These are phyloP conservation scores for Fusarium secorum DNA, from an alignment of 2,329 filamentous ascomycete species.

Conservation along the genomic window DNA sequence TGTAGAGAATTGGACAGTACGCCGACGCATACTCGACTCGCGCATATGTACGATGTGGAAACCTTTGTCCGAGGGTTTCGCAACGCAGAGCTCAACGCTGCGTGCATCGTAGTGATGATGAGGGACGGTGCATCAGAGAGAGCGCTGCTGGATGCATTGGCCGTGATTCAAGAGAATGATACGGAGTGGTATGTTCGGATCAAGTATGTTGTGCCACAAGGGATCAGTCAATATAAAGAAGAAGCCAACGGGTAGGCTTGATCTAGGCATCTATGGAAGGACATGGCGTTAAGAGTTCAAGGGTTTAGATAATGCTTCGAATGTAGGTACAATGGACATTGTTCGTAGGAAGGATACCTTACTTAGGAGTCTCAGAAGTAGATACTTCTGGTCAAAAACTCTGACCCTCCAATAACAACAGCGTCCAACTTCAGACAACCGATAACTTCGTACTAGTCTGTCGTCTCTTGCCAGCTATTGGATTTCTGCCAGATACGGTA, in stretches of 20 bases:
- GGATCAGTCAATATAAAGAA: slow-evolving; percentile 22
- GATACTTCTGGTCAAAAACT: neutral
- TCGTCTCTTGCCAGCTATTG: neutral
- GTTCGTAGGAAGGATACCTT: neutral
- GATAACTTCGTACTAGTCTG: neutral
- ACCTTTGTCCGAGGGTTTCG: slow-evolving; percentile 29
- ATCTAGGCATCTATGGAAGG: neutral
- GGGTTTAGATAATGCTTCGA: neutral
- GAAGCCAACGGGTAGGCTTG: neutral
- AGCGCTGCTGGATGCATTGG: slow-evolving; percentile 28
- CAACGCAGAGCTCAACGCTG: slow-evolving; percentile 30
- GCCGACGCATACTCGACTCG: slow-evolving; percentile 36
- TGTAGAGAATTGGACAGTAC: slow-evolving; percentile 25
- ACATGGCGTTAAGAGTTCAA: neutral
- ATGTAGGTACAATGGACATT: neutral
- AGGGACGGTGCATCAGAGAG: slow-evolving; percentile 29
- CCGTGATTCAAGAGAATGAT: slow-evolving; percentile 31
- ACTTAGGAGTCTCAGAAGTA: neutral
- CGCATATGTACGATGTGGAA: slow-evolving; percentile 35
- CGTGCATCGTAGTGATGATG: slow-evolving; percentile 34
- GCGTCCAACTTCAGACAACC: neutral
- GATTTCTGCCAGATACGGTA: neutral
- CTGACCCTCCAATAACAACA: neutral
- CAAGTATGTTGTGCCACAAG: slow-evolving; percentile 26
- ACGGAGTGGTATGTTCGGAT: slow-evolving; percentile 27